Percentiles rank a stretch among this genome's conserved stretches.
These are phyloP conservation scores for Hypoxylon perforatum DNA, from an alignment of 495 filamentous ascomycete species.

Conservation along the genomic window DNA sequence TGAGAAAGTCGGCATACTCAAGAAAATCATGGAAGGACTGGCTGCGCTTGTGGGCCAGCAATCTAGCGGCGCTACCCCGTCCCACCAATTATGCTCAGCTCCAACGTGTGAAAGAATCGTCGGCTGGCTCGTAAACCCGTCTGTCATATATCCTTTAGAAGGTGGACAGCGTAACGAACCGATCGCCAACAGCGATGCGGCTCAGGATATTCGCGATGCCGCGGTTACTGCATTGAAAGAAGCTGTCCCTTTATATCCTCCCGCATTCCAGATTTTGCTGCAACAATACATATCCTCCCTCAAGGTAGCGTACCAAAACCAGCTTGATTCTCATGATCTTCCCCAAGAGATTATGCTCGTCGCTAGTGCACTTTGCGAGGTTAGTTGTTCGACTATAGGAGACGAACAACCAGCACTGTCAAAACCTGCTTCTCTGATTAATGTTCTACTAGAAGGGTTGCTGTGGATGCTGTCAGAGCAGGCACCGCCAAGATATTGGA, in stretches of 20 bases:
- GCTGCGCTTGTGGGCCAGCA: slow-evolving; percentile 51
- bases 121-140: slow-evolving; percentile 35
- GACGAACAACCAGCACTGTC: slow-evolving; percentile 7
- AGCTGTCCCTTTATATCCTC: slow-evolving; percentile 49
- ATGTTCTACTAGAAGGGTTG: slow-evolving; percentile 28
- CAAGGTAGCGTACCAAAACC: slow-evolving; percentile 32
- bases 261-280: slow-evolving; percentile 46
- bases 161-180: slow-evolving; percentile 19
- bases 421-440: slow-evolving; percentile 36
- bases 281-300: slow-evolving; percentile 39
- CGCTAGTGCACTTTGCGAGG: slow-evolving; percentile 31
- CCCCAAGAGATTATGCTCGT: slow-evolving; percentile 35
- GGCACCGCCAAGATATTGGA: slow-evolving; percentile 36
- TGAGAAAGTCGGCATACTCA: slow-evolving; percentile 47
- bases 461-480: slow-evolving; percentile 38
- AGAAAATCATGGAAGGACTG: slow-evolving; percentile 53
- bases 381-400: slow-evolving; percentile 19
- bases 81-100: slow-evolving; percentile 45
- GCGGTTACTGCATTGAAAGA: slow-evolving; percentile 51
- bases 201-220: slow-evolving; percentile 51
- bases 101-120: slow-evolving; percentile 50
- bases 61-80: slow-evolving; percentile 15
- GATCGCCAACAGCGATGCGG: slow-evolving; percentile 39
- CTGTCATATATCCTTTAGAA: slow-evolving; percentile 36
- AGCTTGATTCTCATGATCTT: slow-evolving; percentile 30